Conservation (phyloP, 2,329 filamentous ascomycete species). For the Scedosporium aurantiacum region DNA sequence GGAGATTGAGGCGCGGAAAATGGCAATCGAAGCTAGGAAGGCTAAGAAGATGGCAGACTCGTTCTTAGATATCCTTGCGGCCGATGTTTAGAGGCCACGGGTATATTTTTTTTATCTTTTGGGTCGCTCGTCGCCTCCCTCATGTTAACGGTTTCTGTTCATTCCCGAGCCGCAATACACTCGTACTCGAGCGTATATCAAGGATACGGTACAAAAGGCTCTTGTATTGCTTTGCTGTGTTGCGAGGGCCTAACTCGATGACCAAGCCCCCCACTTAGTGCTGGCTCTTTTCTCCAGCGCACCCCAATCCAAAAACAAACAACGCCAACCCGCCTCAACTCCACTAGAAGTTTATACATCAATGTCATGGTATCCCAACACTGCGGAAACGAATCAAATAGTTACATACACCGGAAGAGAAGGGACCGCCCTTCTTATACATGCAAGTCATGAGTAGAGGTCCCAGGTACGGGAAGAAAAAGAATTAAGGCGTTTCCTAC, state of each 20-base stretch:
- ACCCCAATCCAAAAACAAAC: not conserved
- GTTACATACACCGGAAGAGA: not conserved
- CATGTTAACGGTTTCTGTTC: too few species aligned
- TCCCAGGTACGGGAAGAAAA: not conserved
- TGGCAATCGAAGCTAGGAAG: conserved; percentile 48
- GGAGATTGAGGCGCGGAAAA: conserved; percentile 54
- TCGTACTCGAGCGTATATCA: too few species aligned
- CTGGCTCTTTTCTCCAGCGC: not conserved
- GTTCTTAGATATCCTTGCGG: conserved; percentile 52
- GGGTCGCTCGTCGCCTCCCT: too few species aligned
- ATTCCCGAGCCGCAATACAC: too few species aligned
- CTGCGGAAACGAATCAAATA: not conserved
- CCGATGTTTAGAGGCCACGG: not conserved
- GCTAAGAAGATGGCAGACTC: conserved; percentile 59
- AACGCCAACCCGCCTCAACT: not conserved
- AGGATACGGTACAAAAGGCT: too few species aligned
- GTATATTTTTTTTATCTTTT: too few species aligned
- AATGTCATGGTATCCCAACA: not conserved
- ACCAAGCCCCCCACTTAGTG: too few species aligned
- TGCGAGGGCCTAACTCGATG: too few species aligned
- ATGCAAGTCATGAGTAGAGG: not conserved
- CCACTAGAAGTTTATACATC: not conserved
- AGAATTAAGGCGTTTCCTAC: not conserved
- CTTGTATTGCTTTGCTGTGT: too few species aligned
- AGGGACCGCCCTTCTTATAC: not conserved